Evolutionary conservation across 345 rosid species (phyloP).

Genomic region (Salix caprea): DNA sequence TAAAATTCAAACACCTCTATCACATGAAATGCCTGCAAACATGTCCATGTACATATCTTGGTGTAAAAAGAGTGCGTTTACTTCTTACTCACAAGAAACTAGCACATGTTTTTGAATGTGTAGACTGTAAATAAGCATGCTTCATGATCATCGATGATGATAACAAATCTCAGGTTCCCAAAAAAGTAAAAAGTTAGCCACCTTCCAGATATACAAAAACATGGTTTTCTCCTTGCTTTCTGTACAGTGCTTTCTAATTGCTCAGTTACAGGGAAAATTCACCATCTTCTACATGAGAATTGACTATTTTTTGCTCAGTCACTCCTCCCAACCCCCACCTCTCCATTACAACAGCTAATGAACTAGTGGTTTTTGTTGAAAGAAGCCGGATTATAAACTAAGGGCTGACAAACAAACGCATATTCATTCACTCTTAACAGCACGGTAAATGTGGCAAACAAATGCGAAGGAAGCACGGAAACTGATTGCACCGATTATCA

Average conservation of each 20-base stretch:
- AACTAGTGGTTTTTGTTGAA: no score
- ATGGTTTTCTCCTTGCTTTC: neutral
- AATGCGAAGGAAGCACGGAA: constrained; percentile 58
- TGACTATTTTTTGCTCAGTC: no score
- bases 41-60: neutral
- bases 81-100: neutral
- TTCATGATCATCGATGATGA: neutral
- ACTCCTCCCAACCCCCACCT: no score
- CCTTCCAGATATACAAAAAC: neutral
- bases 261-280: no score
- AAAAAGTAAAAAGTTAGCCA: neutral
- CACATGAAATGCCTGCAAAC: no score
- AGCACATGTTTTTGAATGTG: neutral
- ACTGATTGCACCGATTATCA: constrained; percentile 64
- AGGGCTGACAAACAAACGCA: neutral
- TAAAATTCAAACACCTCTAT: no score
- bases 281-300: no score
- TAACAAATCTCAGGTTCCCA: neutral
- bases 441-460: constrained; percentile 50
- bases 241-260: neutral
- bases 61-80: no score
- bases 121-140: neutral
- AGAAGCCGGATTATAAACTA: no score
- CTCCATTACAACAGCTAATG: no score
- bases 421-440: constrained; percentile 47